phyloP scores from a whole-genome alignment of 2,329 filamentous ascomycete species.

The Pseudogymnoascus sp. region DNA sequence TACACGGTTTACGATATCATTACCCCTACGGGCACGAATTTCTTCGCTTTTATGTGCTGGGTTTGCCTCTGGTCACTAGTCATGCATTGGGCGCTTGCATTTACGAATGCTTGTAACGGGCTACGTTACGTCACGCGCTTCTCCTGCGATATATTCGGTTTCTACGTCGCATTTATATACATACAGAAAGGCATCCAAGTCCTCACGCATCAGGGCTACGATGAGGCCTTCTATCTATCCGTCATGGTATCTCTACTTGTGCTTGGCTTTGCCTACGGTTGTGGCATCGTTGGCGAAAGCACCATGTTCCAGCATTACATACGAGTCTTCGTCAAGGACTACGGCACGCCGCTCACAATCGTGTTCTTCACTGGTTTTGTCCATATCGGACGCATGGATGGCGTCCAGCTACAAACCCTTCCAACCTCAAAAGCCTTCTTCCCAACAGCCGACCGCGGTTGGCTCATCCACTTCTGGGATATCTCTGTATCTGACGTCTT shows the following conservation, averaged over 20 bases:
- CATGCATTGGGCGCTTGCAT: conserved; percentile 76
- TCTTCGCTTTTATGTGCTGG: conserved; percentile 87
- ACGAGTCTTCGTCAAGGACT: conserved; percentile 80
- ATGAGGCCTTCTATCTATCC: conserved; percentile 66
- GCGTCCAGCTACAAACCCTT: conserved; percentile 60
- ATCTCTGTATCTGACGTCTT: conserved; percentile 67
- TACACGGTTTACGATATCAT: conserved; percentile 93
- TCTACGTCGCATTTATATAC: conserved; percentile 89
- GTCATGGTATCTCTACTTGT: conserved; percentile 71
- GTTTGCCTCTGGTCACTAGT: conserved; percentile 82
- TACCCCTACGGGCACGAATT: conserved; percentile 66
- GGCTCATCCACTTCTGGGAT: conserved; percentile 80
- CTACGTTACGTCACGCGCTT: conserved; percentile 87
- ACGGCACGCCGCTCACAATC: conserved; percentile 74
- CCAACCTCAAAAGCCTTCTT: conserved; percentile 73
- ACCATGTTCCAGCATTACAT: conserved; percentile 67
- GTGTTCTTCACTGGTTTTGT: conserved; percentile 89
- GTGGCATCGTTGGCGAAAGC: conserved; percentile 63
- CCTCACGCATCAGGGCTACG: conserved; percentile 63
- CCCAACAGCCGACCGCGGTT: conserved; percentile 64
- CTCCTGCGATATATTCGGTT: conserved; percentile 88
- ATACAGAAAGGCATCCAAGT: conserved; percentile 87
- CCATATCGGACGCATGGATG: conserved; percentile 74
- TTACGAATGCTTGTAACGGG: conserved; percentile 81
- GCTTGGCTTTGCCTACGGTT: conserved; percentile 67